Conservation (phyloP, 192 early-diverging fungal species). For the Coemansia sp. region DNA sequence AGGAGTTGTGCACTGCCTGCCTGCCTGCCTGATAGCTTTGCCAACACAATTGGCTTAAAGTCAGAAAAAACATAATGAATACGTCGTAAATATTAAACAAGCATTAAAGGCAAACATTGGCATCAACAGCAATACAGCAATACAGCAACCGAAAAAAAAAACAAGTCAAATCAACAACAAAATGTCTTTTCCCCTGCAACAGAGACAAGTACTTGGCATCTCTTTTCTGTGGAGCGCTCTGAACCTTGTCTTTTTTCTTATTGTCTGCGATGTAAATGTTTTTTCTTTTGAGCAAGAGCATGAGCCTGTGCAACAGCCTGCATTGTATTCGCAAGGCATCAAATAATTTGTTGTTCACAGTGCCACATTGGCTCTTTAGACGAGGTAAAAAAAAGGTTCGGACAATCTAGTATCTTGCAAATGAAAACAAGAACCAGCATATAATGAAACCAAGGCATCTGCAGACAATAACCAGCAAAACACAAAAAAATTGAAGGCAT, state of each 20-base stretch:
- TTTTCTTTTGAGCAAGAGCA: not conserved
- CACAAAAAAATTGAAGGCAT: not conserved
- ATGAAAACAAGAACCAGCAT: conserved; percentile 1
- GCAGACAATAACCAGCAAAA: not conserved
- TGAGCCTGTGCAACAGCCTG: not conserved
- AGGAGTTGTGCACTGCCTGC: not conserved
- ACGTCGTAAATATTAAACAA: no score
- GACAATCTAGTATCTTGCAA: not conserved
- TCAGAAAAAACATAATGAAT: no score
- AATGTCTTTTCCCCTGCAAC: not conserved
- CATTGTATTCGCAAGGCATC: not conserved
- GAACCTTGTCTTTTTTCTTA: not conserved
- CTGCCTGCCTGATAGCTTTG: not conserved
- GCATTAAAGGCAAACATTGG: no score
- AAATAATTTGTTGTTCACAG: not conserved
- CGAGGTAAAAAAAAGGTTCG: not conserved
- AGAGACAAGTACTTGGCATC: not conserved
- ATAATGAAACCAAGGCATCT: not conserved
- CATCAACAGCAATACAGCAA: not conserved
- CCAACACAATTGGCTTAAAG: not conserved
- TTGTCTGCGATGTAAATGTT: not conserved
- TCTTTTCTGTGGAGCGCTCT: not conserved
- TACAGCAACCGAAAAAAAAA: not conserved
- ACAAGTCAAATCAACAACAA: not conserved
- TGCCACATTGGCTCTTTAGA: not conserved